These are phyloP conservation scores for Nitzschia sp. DNA, from an alignment of 108 stramenopile species.

Conservation along the genomic window DNA sequence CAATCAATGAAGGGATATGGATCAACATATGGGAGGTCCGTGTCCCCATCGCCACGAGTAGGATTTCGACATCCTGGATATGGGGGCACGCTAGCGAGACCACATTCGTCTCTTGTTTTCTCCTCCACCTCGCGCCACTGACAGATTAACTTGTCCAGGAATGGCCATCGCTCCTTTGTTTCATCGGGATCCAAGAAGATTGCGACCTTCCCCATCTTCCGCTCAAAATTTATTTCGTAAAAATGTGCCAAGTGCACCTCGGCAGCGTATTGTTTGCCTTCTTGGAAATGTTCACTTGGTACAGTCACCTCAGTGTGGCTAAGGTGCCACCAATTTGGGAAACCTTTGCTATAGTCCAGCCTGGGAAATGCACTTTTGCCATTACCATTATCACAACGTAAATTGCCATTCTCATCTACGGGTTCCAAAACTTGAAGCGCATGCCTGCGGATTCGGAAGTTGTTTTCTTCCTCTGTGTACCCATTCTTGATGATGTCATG, in stretches of 20 bases:
- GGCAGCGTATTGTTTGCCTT: constrained; percentile 62
- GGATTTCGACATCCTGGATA: constrained; percentile 37
- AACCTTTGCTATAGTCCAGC: constrained; percentile 47
- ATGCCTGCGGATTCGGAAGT: constrained; percentile 38
- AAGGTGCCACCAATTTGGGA: constrained; percentile 42
- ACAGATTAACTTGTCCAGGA: constrained; percentile 45
- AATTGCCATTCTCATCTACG: constrained; percentile 20
- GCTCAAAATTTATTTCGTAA: constrained; percentile 30
- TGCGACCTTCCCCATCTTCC: constrained; percentile 36
- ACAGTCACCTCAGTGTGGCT: constrained; percentile 61
- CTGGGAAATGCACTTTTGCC: constrained; percentile 27
- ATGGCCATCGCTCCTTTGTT: constrained; percentile 28
- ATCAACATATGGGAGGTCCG: background rate
- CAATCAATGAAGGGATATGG: constrained; percentile 24
- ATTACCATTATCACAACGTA: constrained; percentile 23
- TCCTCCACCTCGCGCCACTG: constrained; percentile 42
- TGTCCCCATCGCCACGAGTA: background rate
- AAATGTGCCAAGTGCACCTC: constrained; percentile 58
- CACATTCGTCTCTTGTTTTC: constrained; percentile 32
- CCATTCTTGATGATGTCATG: constrained; percentile 30
- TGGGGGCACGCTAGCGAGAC: constrained; percentile 23
- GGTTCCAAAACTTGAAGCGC: constrained; percentile 37
- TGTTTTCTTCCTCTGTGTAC: constrained; percentile 7
- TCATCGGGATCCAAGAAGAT: constrained; percentile 39
- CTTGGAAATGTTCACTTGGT: constrained; percentile 54